Conservation (phyloP, 441 rosid species). For the Macaranga tanarius region DNA sequence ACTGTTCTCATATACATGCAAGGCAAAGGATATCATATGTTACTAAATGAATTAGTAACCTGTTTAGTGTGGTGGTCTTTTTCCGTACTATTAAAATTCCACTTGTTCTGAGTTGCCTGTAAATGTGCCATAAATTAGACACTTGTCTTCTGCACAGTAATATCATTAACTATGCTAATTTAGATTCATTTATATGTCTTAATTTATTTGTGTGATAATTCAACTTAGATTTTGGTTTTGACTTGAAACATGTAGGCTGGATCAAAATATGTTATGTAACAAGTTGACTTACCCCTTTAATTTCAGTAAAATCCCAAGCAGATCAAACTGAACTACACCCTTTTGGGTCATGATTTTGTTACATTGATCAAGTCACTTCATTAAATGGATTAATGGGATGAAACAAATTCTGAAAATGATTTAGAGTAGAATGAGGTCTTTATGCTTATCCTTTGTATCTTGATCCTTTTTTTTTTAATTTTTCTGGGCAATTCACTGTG, state of each 20-base stretch:
- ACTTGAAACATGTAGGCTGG: background rate
- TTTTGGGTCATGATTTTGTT: background rate
- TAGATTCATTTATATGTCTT: background rate
- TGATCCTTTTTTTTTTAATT: background rate
- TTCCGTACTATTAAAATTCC: background rate
- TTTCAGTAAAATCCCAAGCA: background rate
- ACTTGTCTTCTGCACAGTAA: background rate
- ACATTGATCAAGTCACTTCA: background rate
- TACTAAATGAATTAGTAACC: background rate
- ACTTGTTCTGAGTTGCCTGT: background rate
- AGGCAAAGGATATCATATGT: background rate
- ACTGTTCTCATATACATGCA: background rate
- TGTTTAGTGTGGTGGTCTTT: background rate
- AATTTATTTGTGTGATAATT: background rate
- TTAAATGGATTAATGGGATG: background rate
- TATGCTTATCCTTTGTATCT: conserved; percentile 3
- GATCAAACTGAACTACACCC: background rate
- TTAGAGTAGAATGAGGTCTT: background rate
- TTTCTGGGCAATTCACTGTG: background rate
- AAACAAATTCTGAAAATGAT: background rate
- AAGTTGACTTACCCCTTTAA: background rate
- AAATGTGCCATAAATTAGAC: background rate
- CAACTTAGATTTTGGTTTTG: background rate
- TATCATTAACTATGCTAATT: background rate
- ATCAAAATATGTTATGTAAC: background rate